Evolutionary conservation across 1,139 yeast species (phyloP), one percentile per base, ranked within the genome.

Genomic region (Hemisphaericaspora xylanilytica): DNA sequence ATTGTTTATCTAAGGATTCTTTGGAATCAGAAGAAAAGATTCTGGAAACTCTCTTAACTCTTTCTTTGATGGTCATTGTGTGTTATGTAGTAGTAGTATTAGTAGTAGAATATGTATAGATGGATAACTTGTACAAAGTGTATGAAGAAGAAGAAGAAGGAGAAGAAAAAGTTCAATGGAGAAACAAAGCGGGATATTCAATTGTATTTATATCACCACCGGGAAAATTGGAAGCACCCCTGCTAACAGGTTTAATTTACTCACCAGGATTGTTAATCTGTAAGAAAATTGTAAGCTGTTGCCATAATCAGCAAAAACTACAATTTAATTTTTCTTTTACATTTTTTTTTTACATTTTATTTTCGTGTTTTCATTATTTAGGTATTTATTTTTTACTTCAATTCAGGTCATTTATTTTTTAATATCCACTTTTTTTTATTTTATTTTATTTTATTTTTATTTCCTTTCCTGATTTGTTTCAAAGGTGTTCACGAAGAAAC

Each of bases 31-130:
- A 50, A 40, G 53, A 44, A 50, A 70, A 70, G 44, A 67, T 62
- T 57, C 61, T 67, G 32, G 75, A 70, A 25, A 72, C 68, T 65
- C 76, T 68, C 58, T 65, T 70, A 44, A 70, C 67, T 53, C 55
- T 70, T 50, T 70, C 73, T 52, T 67, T 69, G 45, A 70, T 64
- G 48, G 73, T 71, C 75, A 70, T 70, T 41, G 28, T 49, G 9
- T 27, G 35, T 24, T n/a, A 5, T 33, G 12, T 16, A 18, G 17
- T 26, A 21, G 16, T 33, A 17, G 15, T 33, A 25, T 29, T 15
- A 18, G 16, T 22, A 32, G 11, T 22, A 16, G 17, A 10, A 14
- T n/a, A 11, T 6, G 26, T 18, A 36, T n/a, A 25, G 12, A n/a
- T n/a, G n/a, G n/a, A n/a, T n/a, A n/a, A n/a, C n/a, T n/a, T n/a